These are phyloP conservation scores for Penicillium sumatraense DNA, from an alignment of 2,329 filamentous ascomycete species.

Conservation along the genomic window DNA sequence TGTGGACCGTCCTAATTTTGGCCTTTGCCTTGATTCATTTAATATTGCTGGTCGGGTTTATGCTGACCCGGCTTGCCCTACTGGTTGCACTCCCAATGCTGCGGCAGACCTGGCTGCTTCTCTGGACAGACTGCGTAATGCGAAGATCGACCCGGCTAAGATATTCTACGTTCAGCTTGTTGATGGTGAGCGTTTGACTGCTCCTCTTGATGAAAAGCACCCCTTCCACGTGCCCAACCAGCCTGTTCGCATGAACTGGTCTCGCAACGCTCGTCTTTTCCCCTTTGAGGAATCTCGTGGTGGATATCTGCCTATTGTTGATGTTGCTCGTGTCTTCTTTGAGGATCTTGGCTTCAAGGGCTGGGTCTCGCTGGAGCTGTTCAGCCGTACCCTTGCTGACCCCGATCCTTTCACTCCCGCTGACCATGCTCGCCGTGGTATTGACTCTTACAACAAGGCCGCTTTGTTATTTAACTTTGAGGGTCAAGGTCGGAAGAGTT, in stretches of 20 bases:
- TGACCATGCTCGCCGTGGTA: conserved; percentile 30
- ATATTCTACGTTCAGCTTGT: conserved; percentile 78
- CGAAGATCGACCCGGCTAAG: conserved; percentile 62
- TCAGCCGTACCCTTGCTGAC: conserved; percentile 29
- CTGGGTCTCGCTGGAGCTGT: conserved; percentile 31
- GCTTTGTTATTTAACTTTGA: conserved; percentile 23
- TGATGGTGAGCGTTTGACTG: conserved; percentile 67
- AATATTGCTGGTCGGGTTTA: conserved; percentile 76
- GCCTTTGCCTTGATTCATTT: conserved; percentile 77
- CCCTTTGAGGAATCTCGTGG: conserved; percentile 65
- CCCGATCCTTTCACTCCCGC: conserved; percentile 28
- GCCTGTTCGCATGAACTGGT: conserved; percentile 74
- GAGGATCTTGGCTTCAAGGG: conserved; percentile 29
- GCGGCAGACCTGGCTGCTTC: conserved; percentile 62
- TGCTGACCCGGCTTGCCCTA: conserved; percentile 64
- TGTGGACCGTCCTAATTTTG: conserved; percentile 75
- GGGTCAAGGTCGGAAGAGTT: conserved; percentile 7
- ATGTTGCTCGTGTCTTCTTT: conserved; percentile 53
- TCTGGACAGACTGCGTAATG: conserved; percentile 58
- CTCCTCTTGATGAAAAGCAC: conserved; percentile 55
- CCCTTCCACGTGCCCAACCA: conserved; percentile 61
- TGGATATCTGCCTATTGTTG: conserved; percentile 68
- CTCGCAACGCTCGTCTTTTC: conserved; percentile 71
- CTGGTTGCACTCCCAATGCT: conserved; percentile 55
- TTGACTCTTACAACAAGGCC: conserved; percentile 31